These are phyloP conservation scores for Conidiobolus incongruus DNA, from an alignment of 371 early-diverging fungal species.

Conservation along the genomic window DNA sequence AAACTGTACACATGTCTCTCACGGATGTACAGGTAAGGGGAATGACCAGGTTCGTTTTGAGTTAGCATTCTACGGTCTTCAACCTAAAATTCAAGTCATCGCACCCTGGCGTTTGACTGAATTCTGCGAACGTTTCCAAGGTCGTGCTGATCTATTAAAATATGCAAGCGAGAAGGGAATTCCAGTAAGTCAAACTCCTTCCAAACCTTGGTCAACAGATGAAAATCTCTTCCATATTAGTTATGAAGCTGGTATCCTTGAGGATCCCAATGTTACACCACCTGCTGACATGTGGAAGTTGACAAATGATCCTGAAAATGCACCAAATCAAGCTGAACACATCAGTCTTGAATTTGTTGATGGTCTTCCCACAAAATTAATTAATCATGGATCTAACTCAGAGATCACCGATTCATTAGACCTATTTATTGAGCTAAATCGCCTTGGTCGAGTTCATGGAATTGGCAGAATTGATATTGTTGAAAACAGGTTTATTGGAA, in stretches of 20 bases:
- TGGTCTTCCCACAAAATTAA: conserved; percentile 75
- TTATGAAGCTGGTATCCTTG: conserved; percentile 90
- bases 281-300: conserved; percentile 96
- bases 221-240: conserved; percentile 97
- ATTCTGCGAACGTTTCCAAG: conserved; percentile 87
- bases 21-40: conserved; percentile 97
- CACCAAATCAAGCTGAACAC: conserved; percentile 86
- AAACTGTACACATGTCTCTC: conserved; percentile 80
- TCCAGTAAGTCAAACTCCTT: conserved; percentile 83
- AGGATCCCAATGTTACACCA: conserved; percentile 83
- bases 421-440: conserved; percentile 84
- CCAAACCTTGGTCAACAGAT: conserved; percentile 97
- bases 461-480: conserved; percentile 95
- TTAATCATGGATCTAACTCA: conserved; percentile 49
- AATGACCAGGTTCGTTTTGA: conserved; percentile 98
- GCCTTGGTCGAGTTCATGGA: conserved; percentile 87
- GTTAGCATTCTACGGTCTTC: conserved; percentile 87
- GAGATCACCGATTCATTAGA: conserved; percentile 44
- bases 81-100: conserved; percentile 82
- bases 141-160: conserved; percentile 74
- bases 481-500: conserved; percentile 93
- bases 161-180: conserved; percentile 80
- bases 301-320: conserved; percentile 81
- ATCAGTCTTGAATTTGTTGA: conserved; percentile 69
- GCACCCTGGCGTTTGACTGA: conserved; percentile 78